A percentile compares a stretch with the other conserved stretches of the same genome.
phyloP scores from a whole-genome alignment of 2,329 filamentous ascomycete species.

The Pyricularia pennisetigena region DNA sequence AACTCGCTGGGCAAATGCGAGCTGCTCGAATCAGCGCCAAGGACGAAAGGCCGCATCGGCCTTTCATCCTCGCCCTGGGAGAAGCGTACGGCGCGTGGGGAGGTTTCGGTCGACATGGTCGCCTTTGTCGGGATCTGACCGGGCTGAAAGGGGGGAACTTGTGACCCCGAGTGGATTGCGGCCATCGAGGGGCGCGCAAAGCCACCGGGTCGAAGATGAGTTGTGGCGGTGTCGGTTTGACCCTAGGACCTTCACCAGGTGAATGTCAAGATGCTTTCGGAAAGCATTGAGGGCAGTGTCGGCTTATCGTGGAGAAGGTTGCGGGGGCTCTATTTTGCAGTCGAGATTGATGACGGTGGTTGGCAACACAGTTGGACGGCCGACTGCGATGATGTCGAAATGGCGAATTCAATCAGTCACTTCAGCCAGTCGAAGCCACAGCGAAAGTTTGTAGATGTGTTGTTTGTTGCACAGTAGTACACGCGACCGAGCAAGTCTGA shows the following conservation, averaged over 20 bases:
- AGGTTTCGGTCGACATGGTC: slow-evolving; percentile 33
- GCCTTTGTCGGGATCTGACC: not conserved
- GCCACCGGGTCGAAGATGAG: not conserved
- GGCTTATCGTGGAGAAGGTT: not conserved
- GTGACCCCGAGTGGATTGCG: not conserved
- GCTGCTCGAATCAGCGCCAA: slow-evolving; percentile 35
- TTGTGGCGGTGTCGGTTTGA: not conserved
- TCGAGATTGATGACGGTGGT: not conserved
- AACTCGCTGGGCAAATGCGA: slow-evolving; percentile 36
- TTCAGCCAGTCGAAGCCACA: not conserved
- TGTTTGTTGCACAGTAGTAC: not conserved
- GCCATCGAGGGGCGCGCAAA: slow-evolving; percentile 1
- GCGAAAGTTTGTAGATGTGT: not conserved
- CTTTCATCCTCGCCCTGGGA: slow-evolving; percentile 38
- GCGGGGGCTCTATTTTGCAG: not conserved
- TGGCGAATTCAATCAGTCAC: not conserved
- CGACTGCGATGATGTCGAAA: not conserved
- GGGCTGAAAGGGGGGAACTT: not conserved
- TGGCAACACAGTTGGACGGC: not conserved
- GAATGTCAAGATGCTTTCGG: not conserved
- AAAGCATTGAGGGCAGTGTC: not conserved
- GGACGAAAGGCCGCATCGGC: slow-evolving; percentile 18
- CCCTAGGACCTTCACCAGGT: not conserved
- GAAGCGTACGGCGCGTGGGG: slow-evolving; percentile 48
- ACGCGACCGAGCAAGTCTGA: not conserved